Conservation (phyloP, 306 rosid genomes). For the Corylus avellana region DNA sequence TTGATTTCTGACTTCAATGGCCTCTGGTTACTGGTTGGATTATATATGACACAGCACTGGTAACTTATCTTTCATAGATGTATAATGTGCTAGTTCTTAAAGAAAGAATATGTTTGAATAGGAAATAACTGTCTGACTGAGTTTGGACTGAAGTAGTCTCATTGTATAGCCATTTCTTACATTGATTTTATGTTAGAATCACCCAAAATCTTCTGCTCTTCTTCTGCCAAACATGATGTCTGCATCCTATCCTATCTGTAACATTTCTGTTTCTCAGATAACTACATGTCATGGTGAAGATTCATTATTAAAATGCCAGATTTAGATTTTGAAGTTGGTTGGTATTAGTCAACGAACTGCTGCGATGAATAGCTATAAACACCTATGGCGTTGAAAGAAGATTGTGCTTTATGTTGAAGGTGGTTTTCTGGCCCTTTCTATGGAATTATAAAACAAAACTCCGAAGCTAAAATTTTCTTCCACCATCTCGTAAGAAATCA, state of each 20-base stretch:
- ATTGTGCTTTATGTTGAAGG: neutral
- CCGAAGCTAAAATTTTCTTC: neutral
- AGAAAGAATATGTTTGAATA: neutral
- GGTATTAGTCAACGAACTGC: neutral
- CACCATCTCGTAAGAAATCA: neutral
- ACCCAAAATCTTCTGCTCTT: neutral
- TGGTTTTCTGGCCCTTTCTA: neutral
- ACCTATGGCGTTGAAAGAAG: neutral
- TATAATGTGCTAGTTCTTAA: conserved; percentile 21
- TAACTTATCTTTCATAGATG: conserved; percentile 26
- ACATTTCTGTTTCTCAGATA: neutral
- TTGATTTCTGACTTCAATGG: conserved; percentile 52
- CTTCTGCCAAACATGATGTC: neutral
- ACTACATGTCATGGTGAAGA: neutral
- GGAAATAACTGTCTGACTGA: conserved; percentile 25
- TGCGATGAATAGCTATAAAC: neutral
- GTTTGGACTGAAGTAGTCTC: conserved; percentile 18
- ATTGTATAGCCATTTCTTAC: conserved; percentile 32
- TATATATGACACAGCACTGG: conserved; percentile 22
- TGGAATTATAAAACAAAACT: too few relatives aligned
- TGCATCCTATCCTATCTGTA: neutral
- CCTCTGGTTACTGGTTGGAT: conserved; percentile 10
- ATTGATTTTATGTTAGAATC: conserved; percentile 11
- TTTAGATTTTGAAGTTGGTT: neutral
- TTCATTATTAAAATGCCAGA: neutral